Conservation (phyloP, 2,329 filamentous ascomycete genomes). For the Xylaria sp. region DNA sequence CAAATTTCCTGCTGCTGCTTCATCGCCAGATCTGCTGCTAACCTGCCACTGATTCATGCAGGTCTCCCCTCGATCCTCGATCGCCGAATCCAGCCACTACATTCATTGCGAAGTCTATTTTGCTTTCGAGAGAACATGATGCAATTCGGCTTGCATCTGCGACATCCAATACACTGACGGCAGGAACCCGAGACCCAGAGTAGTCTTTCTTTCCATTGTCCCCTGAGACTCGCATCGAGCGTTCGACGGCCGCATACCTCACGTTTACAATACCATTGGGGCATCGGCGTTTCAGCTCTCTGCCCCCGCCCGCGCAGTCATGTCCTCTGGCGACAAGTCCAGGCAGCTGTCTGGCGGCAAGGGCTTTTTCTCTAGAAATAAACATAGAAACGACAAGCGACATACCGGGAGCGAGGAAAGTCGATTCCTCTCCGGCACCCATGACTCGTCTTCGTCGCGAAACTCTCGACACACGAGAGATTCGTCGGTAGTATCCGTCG, state of each 20-base stretch:
- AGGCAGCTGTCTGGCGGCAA: constrained; percentile 76
- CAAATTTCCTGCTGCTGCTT: constrained; percentile 19
- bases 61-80: constrained; percentile 30
- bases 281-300: constrained; percentile 33
- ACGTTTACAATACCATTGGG: constrained; percentile 27
- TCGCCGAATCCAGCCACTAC: constrained; percentile 25
- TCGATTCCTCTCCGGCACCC: constrained; percentile 58
- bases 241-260: constrained; percentile 13
- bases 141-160: constrained; percentile 44
- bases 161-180: constrained; percentile 45
- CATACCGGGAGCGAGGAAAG: constrained; percentile 62
- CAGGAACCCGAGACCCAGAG: constrained; percentile 32
- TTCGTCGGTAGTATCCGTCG: constrained; percentile 72
- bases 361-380: constrained; percentile 86
- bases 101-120: constrained; percentile 24
- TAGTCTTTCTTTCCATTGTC: constrained; percentile 16
- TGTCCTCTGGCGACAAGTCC: constrained; percentile 74
- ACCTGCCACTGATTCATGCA: constrained; percentile 31
- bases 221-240: constrained; percentile 19
- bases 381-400: constrained; percentile 73
- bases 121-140: constrained; percentile 41
- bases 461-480: constrained; percentile 76
- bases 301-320: constrained; percentile 34
- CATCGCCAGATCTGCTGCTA: constrained; percentile 32
- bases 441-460: constrained; percentile 64